These are phyloP conservation scores for Hymenoscyphus repandus DNA, from an alignment of 2,329 filamentous ascomycete genomes.

Conservation along the genomic window DNA sequence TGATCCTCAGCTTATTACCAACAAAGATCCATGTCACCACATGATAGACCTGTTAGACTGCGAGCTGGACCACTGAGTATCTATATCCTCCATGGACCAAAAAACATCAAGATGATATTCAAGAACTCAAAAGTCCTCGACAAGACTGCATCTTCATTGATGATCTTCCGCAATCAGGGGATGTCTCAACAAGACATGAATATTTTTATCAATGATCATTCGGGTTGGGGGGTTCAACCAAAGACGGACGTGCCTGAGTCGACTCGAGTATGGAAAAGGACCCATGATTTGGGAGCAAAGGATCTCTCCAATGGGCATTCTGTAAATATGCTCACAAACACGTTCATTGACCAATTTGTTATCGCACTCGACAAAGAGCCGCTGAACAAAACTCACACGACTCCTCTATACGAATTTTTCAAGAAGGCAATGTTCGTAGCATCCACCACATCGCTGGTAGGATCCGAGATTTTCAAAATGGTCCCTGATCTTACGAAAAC, in stretches of 20 bases:
- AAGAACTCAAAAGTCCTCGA: constrained; percentile 12
- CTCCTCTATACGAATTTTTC: constrained; percentile 8
- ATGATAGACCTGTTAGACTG: constrained; percentile 3
- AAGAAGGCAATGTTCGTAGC: constrained; percentile 13
- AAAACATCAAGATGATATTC: constrained; percentile 16
- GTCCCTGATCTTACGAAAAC: constrained; percentile 10
- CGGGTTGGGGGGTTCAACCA: constrained; percentile 7
- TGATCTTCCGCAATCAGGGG: constrained; percentile 11
- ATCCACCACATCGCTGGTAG: constrained; percentile 10
- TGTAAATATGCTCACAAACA: constrained; percentile 11
- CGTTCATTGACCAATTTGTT: constrained; percentile 10
- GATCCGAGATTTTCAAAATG: constrained; percentile 10
- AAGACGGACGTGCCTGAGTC: constrained; percentile 9
- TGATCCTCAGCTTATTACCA: not conserved
- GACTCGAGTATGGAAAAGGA: constrained; percentile 13
- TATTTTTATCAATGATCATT: constrained; percentile 9
- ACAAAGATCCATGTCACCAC: constrained; percentile 4
- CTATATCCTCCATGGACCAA: constrained; percentile 14
- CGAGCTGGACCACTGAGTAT: constrained; percentile 10
- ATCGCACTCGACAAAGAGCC: constrained; percentile 5
- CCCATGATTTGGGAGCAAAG: constrained; percentile 9
- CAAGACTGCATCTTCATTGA: constrained; percentile 9
- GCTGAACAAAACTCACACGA: constrained; percentile 1
- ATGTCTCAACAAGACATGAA: constrained; percentile 10
- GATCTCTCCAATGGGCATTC: constrained; percentile 6